phyloP scores from a whole-genome alignment of 495 filamentous ascomycete species.

The Corynascus novoguineensis region DNA sequence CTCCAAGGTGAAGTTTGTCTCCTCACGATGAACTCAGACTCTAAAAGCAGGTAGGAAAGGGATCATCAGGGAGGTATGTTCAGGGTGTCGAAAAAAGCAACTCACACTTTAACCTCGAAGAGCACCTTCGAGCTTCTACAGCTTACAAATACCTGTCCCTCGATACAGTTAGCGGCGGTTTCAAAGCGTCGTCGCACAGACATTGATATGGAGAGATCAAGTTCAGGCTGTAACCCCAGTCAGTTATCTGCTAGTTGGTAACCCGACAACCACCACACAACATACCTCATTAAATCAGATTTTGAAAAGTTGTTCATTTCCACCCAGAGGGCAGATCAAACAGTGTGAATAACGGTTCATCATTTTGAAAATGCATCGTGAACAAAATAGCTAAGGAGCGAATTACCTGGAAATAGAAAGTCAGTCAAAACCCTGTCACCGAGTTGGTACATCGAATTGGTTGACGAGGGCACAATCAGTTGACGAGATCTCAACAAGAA shows the following conservation, averaged over 20 bases:
- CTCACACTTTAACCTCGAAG: constrained; percentile 17
- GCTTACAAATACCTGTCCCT: constrained; percentile 35
- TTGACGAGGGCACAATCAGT: constrained; percentile 59
- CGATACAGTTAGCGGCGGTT: constrained; percentile 24
- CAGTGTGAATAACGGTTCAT: constrained; percentile 94
- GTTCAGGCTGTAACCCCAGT: constrained; percentile 37
- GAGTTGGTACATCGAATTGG: constrained; percentile 8
- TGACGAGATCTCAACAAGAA: constrained; percentile 98
- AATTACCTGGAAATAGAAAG: constrained; percentile 41
- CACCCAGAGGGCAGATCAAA: constrained; percentile 70
- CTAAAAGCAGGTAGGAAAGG: constrained; percentile 62
- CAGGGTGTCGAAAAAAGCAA: constrained; percentile 18
- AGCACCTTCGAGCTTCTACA: constrained; percentile 8
- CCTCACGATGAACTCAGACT: constrained; percentile 66
- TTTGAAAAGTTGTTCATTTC: constrained; percentile 81
- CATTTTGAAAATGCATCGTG: constrained; percentile 38
- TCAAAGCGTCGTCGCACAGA: constrained; percentile 11
- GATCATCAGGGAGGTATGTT: constrained; percentile 61
- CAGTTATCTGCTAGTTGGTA: constrained; percentile 33
- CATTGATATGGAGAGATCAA: constrained; percentile 14
- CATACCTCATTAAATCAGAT: constrained; percentile 99
- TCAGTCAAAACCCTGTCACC: constrained; percentile 27
- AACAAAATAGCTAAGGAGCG: constrained; percentile 18
- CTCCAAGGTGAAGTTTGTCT: constrained; percentile 90
- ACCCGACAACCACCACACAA: constrained; percentile 5